Percentiles rank a stretch among this genome's conserved stretches.
Conservation (phyloP, 2,329 filamentous ascomycete species). For the Botrytis sinoallii region DNA sequence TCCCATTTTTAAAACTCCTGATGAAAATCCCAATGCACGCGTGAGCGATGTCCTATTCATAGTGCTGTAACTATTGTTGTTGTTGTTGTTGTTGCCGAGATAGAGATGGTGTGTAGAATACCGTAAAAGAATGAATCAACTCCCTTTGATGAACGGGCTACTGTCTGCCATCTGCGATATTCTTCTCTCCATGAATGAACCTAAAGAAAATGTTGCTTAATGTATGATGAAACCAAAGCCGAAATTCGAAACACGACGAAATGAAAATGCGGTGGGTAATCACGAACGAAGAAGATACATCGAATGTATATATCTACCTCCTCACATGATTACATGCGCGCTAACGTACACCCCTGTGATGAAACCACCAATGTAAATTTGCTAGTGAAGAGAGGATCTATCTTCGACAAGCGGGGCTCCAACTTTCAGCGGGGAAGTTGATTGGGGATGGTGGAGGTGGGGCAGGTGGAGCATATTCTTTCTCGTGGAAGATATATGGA, state of each 20-base stretch:
- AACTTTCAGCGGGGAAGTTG: slow-evolving; percentile 57
- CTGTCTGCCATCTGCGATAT: background rate
- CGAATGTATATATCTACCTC: background rate
- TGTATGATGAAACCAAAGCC: background rate
- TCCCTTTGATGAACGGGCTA: background rate
- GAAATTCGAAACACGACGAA: background rate
- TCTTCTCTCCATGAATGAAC: background rate
- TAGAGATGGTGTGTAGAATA: background rate
- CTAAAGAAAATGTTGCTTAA: background rate
- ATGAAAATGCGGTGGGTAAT: background rate
- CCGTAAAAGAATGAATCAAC: background rate
- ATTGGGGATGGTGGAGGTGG: slow-evolving; percentile 63
- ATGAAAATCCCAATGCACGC: slow-evolving; percentile 9
- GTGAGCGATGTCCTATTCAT: slow-evolving; percentile 1
- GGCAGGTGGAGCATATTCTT: slow-evolving; percentile 63
- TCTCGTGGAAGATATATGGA: slow-evolving; percentile 40
- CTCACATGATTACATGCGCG: background rate
- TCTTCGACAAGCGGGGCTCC: slow-evolving; percentile 37
- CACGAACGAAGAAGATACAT: too few relatives aligned
- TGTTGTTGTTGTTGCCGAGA: background rate
- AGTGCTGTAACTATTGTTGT: background rate
- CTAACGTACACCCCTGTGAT: slow-evolving; percentile 12
- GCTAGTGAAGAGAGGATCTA: background rate
- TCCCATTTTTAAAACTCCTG: slow-evolving; percentile 13
- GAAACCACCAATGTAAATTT: background rate